Evolutionary conservation across 139 green algal genomes (phyloP), one percentile per base, ranked within the genome.

Genomic region (Eudorina sp.): DNA sequence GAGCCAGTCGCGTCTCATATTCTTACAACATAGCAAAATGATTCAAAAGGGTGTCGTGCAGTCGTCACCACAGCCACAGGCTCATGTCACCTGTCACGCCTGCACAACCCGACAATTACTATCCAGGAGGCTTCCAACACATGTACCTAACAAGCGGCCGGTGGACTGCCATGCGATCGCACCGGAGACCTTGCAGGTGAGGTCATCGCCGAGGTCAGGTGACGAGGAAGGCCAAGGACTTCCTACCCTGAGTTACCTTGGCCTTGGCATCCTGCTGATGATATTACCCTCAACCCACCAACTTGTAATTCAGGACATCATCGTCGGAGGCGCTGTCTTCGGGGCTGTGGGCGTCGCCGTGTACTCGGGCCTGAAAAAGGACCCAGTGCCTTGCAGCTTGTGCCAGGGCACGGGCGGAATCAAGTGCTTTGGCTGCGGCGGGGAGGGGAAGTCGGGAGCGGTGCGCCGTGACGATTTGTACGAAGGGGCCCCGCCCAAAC

Each of bases 271-370:
- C 18, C 29, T 41, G 3, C 11, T 73, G 3, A 19, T 41, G 29
- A 40, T 38, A 38, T 73, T 8, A 23, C 18, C 3, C 38, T 38
- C 4, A 34, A 41, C 38, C 64, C 64, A 34, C 25, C 38, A 43
- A 41, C 5, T 41, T 73, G 25, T 14, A 43, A 38, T 62, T 0
- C 92, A 95, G 86, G 92, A 95, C 45, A 60, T 95, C 38, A 90
- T 95, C 21, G 90, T 95, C 3, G 93, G 93, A 9, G 80, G 93
- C 7, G 87, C 89, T 48, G 88, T 95, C 1, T 72, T 88, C 5
- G 89, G 55, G 23, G 88, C 92, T 29, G 90, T 92, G 5, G 62
- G 89, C 19, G 86, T 88, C 11, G 91, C 93, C 11, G 70, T 95
- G 1, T 88, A 83, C 38, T 81, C 51, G 41, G 92, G 90, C 11